Evolutionary conservation across 805 yeast species (phyloP), one percentile per base, ranked within the genome.

Genomic region (Yamadazyma philogaea): DNA sequence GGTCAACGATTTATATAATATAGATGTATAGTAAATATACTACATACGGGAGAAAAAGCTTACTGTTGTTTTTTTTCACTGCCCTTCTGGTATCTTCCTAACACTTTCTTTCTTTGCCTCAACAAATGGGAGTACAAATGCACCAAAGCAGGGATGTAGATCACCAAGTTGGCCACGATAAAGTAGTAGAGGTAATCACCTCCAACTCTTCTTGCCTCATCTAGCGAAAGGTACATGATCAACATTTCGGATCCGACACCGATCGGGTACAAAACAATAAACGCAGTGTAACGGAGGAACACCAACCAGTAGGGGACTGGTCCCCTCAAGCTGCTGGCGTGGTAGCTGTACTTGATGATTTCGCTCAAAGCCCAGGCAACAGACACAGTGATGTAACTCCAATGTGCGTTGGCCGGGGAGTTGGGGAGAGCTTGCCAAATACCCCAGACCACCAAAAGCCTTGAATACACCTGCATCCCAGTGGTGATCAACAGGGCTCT

Each of bases 281-380:
- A 93, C 20, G 87, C 67, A 49, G 86, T 85, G 73, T 93, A 93
- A 56, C 99, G 78, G 49, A 88, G 66, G 74, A 83, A 77, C 15
- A 81, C 76, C 51, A 91, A 70, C 57, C 68, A 59, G 30, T 57
- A 53, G 4, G 93, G 85, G 12, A 85, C 82, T 1, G 66, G 56
- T 21, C 73, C 68, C 19, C 62, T 58, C 47, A 85, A 63, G 51
- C 81, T 81, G 42, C 83, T 73, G 6, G 95, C 90, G 59, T 93
- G 95, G 68, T 79, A 93, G 33, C 87, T 76, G 65, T 93, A 93
- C 60, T 99, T 77, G 44, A 90, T 82, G 34, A 87, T 75, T 64
- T 93, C 99, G n/a, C 98, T 87, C 40, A 87, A 54, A n/a, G 93
- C 79, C 99, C 99, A 93, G 10, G 96, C 89, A 34, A 80, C 52